These are phyloP conservation scores for Trichoderma brevicompactum DNA, from an alignment of 2,329 filamentous ascomycete genomes.

Conservation along the genomic window DNA sequence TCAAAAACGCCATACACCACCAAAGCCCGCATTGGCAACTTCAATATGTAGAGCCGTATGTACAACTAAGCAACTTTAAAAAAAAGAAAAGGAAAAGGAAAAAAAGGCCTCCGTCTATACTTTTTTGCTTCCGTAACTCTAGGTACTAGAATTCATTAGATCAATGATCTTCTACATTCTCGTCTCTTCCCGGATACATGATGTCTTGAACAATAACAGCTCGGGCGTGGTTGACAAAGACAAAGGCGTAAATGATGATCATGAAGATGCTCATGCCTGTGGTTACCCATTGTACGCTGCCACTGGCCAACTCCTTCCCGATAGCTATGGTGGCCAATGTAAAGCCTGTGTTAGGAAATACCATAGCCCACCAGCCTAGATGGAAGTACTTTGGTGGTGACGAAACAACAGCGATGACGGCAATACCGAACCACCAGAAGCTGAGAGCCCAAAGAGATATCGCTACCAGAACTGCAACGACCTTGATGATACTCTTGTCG, in stretches of 20 bases:
- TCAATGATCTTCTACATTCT: slow-evolving; percentile 53
- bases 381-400: slow-evolving; percentile 57
- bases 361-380: slow-evolving; percentile 67
- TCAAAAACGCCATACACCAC: too few relatives aligned
- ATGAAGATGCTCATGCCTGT: slow-evolving; percentile 57
- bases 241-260: slow-evolving; percentile 47
- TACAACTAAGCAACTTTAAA: neutral
- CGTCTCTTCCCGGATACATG: slow-evolving; percentile 59
- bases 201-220: slow-evolving; percentile 58
- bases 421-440: slow-evolving; percentile 60
- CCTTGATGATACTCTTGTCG: slow-evolving; percentile 50
- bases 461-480: slow-evolving; percentile 52
- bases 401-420: slow-evolving; percentile 41
- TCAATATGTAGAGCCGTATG: neutral
- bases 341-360: slow-evolving; percentile 66
- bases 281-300: slow-evolving; percentile 52
- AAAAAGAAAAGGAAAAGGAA: too few relatives aligned
- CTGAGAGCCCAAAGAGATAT: slow-evolving; percentile 68
- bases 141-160: too few relatives aligned
- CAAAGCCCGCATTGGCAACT: too few relatives aligned
- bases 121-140: too few relatives aligned
- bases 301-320: slow-evolving; percentile 52
- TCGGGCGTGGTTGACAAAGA: slow-evolving; percentile 49
- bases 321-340: slow-evolving; percentile 61
- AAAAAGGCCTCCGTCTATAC: too few relatives aligned